These are phyloP conservation scores for Acacia confusa DNA, from an alignment of 306 rosid genomes.

Conservation along the genomic window DNA sequence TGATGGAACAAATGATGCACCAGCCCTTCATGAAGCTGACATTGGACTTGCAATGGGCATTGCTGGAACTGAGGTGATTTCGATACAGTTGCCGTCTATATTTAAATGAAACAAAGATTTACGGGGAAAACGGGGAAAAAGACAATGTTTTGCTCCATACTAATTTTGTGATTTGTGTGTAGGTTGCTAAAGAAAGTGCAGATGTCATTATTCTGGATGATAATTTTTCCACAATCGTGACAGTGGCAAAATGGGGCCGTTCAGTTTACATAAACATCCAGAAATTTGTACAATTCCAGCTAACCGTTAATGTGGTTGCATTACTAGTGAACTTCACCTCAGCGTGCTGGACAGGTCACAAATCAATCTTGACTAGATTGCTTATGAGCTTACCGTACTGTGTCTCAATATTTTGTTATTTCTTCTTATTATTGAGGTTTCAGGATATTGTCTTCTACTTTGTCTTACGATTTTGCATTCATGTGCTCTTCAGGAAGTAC, in stretches of 20 bases:
- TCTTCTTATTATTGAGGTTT: not conserved
- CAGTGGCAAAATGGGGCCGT: constrained; percentile 98
- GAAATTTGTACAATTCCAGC: constrained; percentile 96
- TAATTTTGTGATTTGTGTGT: constrained; percentile 27
- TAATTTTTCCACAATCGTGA: constrained; percentile 95
- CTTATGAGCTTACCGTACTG: not conserved
- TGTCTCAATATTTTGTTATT: not conserved
- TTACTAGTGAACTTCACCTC: constrained; percentile 91
- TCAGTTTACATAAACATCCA: constrained; percentile 92
- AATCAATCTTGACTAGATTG: constrained; percentile 11
- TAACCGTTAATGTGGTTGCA: constrained; percentile 92
- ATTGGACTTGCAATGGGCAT: constrained; percentile 99
- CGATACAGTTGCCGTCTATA: constrained; percentile 19
- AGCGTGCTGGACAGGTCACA: constrained; percentile 85
- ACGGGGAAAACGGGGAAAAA: not conserved
- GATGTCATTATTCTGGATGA: constrained; percentile 96
- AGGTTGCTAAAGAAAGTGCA: constrained; percentile 99
- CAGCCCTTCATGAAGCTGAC: constrained; percentile 98
- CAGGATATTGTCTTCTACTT: not conserved
- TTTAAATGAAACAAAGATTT: not conserved
- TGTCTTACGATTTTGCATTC: constrained; percentile 30
- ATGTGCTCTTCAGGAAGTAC: constrained; percentile 63
- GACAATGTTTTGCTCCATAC: not conserved
- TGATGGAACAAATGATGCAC: constrained; percentile 98
- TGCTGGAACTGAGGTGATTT: constrained; percentile 94